Percentiles rank a stretch among this genome's conserved stretches.
phyloP scores from a whole-genome alignment of 2,329 filamentous ascomycete genomes.

The Cordyceps sp. region DNA sequence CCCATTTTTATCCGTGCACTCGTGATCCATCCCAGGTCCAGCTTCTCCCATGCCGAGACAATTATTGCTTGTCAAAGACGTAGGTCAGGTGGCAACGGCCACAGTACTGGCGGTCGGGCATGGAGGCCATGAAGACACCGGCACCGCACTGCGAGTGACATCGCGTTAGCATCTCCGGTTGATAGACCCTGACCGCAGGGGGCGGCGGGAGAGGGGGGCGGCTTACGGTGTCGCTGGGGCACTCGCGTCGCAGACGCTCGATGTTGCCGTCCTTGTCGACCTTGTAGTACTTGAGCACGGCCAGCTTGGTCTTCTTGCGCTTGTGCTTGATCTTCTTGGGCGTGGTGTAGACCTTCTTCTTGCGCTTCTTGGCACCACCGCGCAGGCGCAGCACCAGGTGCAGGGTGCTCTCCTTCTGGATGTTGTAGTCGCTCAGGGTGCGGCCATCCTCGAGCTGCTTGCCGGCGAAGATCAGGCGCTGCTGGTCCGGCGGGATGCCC shows the following conservation, averaged over 20 bases:
- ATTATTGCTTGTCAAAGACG: conserved; percentile 53
- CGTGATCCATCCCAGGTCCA: conserved; percentile 13
- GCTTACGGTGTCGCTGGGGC: conserved; percentile 75
- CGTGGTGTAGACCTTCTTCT: conserved; percentile 99
- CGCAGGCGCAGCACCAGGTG: conserved; percentile 96
- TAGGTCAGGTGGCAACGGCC: conserved; percentile 58
- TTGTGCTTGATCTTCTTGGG: conserved; percentile 99
- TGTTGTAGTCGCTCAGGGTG: conserved; percentile 99
- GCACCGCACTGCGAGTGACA: conserved; percentile 86
- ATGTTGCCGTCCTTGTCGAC: conserved; percentile 99
- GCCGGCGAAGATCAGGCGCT: conserved; percentile 98
- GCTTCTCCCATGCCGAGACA: neutral
- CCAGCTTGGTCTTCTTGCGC: conserved; percentile 99
- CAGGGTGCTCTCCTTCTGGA: conserved; percentile 99
- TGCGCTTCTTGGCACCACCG: conserved; percentile 99
- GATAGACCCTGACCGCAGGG: neutral
- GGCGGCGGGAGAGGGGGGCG: neutral
- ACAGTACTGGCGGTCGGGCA: conserved; percentile 99
- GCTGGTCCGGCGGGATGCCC: conserved; percentile 97
- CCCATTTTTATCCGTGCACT: conserved; percentile 15
- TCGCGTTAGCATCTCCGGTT: no score
- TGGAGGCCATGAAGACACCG: conserved; percentile 99
- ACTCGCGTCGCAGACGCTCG: conserved; percentile 96
- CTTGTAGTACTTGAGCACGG: conserved; percentile 99
- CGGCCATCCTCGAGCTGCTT: conserved; percentile 99